phyloP scores from a whole-genome alignment of 192 early-diverging fungal genomes.

The Dissophora globulifera region DNA sequence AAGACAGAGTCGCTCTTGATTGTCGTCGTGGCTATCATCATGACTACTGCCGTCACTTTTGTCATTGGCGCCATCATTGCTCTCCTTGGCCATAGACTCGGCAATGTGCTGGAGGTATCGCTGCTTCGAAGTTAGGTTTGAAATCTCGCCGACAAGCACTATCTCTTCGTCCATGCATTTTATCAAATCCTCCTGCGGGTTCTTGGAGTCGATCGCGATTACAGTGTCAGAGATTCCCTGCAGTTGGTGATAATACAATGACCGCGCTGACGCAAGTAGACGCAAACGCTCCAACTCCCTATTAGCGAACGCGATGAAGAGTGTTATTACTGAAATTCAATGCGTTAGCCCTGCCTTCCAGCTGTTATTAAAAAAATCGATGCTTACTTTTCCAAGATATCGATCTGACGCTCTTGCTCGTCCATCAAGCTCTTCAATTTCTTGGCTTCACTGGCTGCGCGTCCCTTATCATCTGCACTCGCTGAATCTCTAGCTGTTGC shows the following conservation, averaged over 20 bases:
- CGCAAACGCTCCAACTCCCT: slow-evolving; percentile 32
- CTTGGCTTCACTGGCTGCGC: background rate
- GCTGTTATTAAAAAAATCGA: slow-evolving; percentile 7
- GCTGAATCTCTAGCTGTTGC: no score
- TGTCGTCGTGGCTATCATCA: background rate
- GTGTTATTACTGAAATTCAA: background rate
- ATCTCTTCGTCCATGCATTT: slow-evolving; percentile 10
- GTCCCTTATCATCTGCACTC: no score
- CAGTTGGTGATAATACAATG: slow-evolving; percentile 40
- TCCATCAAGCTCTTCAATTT: slow-evolving; percentile 13
- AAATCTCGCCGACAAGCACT: slow-evolving; percentile 5
- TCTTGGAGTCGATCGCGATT: slow-evolving; percentile 13
- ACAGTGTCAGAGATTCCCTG: slow-evolving; percentile 54
- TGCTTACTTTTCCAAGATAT: background rate
- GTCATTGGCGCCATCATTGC: background rate
- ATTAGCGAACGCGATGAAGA: background rate
- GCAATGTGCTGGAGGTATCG: slow-evolving; percentile 12
- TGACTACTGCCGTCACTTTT: background rate
- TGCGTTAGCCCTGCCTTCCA: background rate
- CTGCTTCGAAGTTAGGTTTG: background rate
- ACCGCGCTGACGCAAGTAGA: slow-evolving; percentile 26
- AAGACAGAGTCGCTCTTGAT: slow-evolving; percentile 4
- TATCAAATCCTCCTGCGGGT: background rate
- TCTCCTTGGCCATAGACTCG: background rate
- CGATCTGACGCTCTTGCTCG: slow-evolving; percentile 15